Evolutionary conservation across 2,329 filamentous ascomycete genomes (phyloP).

Genomic region (Aspergillus nomiae): DNA sequence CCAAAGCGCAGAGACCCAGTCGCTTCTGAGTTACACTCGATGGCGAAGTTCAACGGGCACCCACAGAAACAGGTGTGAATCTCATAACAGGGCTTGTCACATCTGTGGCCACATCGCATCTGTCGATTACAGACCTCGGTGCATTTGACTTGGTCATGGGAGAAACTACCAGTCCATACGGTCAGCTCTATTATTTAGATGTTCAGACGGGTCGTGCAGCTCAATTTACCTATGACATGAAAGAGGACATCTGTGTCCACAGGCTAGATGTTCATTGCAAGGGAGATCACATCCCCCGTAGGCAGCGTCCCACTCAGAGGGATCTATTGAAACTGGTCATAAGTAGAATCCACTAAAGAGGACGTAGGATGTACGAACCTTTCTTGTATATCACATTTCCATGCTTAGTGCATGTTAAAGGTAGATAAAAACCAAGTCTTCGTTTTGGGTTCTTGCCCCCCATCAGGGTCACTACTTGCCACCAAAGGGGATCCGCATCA

Average conservation of each 20-base stretch:
- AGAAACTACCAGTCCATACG: slow-evolving; percentile 30
- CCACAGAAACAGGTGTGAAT: slow-evolving; percentile 33
- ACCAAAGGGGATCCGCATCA: slow-evolving; percentile 53
- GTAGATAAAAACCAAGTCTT: slow-evolving; percentile 55
- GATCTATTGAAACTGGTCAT: slow-evolving; percentile 32
- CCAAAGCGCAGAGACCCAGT: not conserved
- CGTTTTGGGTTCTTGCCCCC: slow-evolving; percentile 19
- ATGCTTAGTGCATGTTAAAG: slow-evolving; percentile 66
- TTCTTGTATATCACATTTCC: slow-evolving; percentile 53
- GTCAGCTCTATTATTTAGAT: not conserved
- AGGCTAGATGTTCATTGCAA: slow-evolving; percentile 50
- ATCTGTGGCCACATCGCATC: slow-evolving; percentile 44
- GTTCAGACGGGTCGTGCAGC: not conserved
- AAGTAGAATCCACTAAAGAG: slow-evolving; percentile 1
- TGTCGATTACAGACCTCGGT: slow-evolving; percentile 31
- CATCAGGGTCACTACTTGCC: slow-evolving; percentile 50
- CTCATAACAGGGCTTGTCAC: slow-evolving; percentile 33
- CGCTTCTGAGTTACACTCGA: not conserved
- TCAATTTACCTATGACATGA: slow-evolving; percentile 54
- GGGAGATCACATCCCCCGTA: slow-evolving; percentile 55
- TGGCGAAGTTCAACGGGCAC: slow-evolving; percentile 15
- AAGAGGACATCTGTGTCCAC: slow-evolving; percentile 56
- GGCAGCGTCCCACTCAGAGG: slow-evolving; percentile 56
- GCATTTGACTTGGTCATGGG: slow-evolving; percentile 42
- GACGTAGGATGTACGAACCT: slow-evolving; percentile 26